Evolutionary conservation across 164 flowering plant genomes (phyloP).

Genomic region (Platanus orientalis): DNA sequence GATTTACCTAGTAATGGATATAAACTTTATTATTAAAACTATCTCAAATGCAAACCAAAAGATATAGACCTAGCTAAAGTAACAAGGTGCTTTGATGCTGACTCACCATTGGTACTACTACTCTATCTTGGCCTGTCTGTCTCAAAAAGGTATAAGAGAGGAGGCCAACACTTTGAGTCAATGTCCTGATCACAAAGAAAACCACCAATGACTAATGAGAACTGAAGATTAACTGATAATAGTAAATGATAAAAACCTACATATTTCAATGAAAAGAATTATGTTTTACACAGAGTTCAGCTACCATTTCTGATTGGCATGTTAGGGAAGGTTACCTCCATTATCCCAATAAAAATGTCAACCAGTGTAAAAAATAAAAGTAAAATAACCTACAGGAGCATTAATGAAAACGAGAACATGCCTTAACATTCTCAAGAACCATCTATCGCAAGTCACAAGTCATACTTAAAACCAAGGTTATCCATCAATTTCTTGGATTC

Average conservation of each 20-base stretch:
- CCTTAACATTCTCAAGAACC: too few species aligned
- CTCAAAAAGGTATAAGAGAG: slow-evolving; percentile 85
- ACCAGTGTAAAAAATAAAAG: background rate
- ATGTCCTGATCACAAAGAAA: slow-evolving; percentile 36
- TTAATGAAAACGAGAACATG: too few species aligned
- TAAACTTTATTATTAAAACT: background rate
- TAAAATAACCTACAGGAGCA: background rate
- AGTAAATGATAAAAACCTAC: background rate
- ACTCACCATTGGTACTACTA: slow-evolving; percentile 95
- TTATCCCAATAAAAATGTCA: background rate
- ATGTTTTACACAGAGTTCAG: too few species aligned
- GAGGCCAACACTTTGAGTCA: slow-evolving; percentile 89
- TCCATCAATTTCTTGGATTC: too few species aligned
- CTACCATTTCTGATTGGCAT: background rate
- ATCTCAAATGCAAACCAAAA: background rate
- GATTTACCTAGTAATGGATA: background rate
- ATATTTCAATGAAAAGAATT: background rate
- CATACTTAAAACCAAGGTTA: too few species aligned
- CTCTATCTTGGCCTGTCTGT: slow-evolving; percentile 61
- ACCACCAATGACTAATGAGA: slow-evolving; percentile 6
- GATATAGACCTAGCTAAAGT: background rate
- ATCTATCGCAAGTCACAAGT: too few species aligned
- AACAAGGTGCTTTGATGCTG: slow-evolving; percentile 2
- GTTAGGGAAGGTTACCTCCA: background rate
- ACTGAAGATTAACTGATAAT: slow-evolving; percentile 6